These are phyloP conservation scores for Eleusine coracana DNA, from an alignment of 176 grass and related monocot genomes.

Conservation along the genomic window DNA sequence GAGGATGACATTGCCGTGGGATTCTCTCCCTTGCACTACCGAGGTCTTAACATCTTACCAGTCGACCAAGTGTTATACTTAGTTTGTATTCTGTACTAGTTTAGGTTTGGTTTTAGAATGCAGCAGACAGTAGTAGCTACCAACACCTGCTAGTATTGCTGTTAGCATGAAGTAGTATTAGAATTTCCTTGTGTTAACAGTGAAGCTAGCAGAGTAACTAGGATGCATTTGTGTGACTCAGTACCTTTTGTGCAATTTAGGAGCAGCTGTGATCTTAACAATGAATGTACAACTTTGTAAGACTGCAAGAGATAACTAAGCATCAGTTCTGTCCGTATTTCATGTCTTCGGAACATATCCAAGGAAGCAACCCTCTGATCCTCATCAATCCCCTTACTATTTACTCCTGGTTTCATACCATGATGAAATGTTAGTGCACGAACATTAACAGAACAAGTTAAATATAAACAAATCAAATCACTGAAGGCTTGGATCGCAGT, in stretches of 20 bases:
- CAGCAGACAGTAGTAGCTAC: constrained; percentile 30
- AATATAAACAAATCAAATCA: not conserved
- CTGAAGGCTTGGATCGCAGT: not conserved
- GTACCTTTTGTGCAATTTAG: constrained; percentile 33
- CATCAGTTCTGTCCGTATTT: constrained; percentile 37
- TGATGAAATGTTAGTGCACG: not conserved
- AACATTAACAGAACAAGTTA: not conserved
- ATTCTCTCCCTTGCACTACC: constrained; percentile 63
- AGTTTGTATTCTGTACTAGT: constrained; percentile 40
- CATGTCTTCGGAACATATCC: not conserved
- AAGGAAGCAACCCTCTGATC: constrained; percentile 1
- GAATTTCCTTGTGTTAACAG: constrained; percentile 47
- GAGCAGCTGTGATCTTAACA: not conserved
- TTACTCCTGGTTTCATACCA: constrained; percentile 12
- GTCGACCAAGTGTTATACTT: constrained; percentile 57
- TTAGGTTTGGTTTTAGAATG: constrained; percentile 40
- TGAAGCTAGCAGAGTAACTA: constrained; percentile 66
- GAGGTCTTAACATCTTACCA: constrained; percentile 61
- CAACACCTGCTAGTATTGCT: constrained; percentile 61
- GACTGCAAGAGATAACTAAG: constrained; percentile 13
- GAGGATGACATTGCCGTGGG: constrained; percentile 67
- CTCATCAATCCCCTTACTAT: constrained; percentile 2
- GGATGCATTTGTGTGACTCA: constrained; percentile 9
- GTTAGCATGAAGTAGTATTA: constrained; percentile 55
- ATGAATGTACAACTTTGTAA: constrained; percentile 19